phyloP scores from a whole-genome alignment of 2,329 filamentous ascomycete species.

The Raffaelea deltoideospora region DNA sequence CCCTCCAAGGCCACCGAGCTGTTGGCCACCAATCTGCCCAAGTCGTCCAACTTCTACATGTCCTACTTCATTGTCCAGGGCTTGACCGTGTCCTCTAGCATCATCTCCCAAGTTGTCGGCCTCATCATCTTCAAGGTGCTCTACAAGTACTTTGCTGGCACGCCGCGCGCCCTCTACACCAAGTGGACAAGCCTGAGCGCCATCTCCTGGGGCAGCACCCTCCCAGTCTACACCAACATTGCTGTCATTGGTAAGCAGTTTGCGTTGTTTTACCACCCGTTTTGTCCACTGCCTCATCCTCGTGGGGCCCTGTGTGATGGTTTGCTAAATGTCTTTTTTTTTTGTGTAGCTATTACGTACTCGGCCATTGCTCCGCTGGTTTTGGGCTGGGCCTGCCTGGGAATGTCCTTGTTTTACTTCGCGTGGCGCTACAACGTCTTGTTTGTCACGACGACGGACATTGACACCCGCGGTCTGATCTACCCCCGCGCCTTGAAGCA shows the following conservation, averaged over 20 bases:
- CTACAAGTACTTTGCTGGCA: constrained; percentile 59
- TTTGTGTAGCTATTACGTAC: constrained; percentile 48
- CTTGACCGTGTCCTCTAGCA: constrained; percentile 58
- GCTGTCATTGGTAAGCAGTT: constrained; percentile 53
- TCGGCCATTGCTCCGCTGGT: constrained; percentile 73
- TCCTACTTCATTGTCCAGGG: constrained; percentile 92
- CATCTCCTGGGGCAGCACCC: constrained; percentile 70
- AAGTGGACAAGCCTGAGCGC: constrained; percentile 61
- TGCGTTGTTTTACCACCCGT: background rate
- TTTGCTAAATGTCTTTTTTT: background rate
- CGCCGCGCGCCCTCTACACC: constrained; percentile 65
- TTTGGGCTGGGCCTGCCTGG: constrained; percentile 67
- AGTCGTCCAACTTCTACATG: constrained; percentile 85
- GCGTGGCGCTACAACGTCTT: constrained; percentile 80
- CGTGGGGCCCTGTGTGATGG: too few relatives aligned
- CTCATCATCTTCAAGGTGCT: constrained; percentile 60
- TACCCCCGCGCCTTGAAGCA: constrained; percentile 86
- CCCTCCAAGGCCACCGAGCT: constrained; percentile 47
- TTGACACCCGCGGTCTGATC: constrained; percentile 84
- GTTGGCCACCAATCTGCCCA: constrained; percentile 61
- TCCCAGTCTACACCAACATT: constrained; percentile 71
- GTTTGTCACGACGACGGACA: constrained; percentile 62
- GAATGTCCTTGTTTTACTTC: constrained; percentile 66
- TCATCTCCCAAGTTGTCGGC: constrained; percentile 56
- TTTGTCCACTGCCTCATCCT: background rate